A percentile compares a stretch with the other conserved stretches of the same genome.
phyloP scores from a whole-genome alignment of 2,329 filamentous ascomycete species.

The Corynespora cassiicola region DNA sequence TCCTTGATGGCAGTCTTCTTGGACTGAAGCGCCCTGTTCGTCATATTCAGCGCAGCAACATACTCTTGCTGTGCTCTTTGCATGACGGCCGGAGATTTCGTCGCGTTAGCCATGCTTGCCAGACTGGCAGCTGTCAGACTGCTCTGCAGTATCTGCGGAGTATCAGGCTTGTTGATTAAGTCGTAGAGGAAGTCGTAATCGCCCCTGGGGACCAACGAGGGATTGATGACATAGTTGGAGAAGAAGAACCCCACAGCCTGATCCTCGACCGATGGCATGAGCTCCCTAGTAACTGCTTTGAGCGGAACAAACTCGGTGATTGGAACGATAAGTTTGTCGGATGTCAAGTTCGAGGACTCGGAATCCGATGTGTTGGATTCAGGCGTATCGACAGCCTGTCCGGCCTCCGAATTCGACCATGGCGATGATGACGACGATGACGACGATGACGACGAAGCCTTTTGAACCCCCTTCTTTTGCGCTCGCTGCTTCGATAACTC shows the following conservation, averaged over 20 bases:
- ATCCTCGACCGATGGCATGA: slow-evolving; percentile 32
- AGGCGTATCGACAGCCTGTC: too few relatives aligned
- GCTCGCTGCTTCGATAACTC: slow-evolving; percentile 21
- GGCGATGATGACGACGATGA: neutral
- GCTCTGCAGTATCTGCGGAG: slow-evolving; percentile 22
- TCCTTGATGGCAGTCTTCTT: slow-evolving; percentile 25
- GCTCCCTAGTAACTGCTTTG: too few relatives aligned
- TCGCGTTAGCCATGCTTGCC: slow-evolving; percentile 30
- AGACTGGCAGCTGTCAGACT: slow-evolving; percentile 32
- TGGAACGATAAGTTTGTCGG: too few relatives aligned
- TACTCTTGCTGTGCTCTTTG: slow-evolving; percentile 33
- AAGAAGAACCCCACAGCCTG: slow-evolving; percentile 38
- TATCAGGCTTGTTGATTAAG: slow-evolving; percentile 20
- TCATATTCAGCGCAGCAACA: slow-evolving; percentile 27
- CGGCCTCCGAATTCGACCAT: neutral
- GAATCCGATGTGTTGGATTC: too few relatives aligned
- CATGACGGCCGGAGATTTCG: slow-evolving; percentile 27
- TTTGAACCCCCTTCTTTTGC: too few relatives aligned
- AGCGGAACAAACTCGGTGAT: too few relatives aligned
- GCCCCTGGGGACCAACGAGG: slow-evolving; percentile 28
- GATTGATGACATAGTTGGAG: slow-evolving; percentile 31
- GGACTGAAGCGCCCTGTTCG: slow-evolving; percentile 27
- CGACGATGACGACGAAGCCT: too few relatives aligned
- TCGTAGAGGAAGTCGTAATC: slow-evolving; percentile 36
- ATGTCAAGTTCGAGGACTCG: too few relatives aligned